A percentile compares a stretch with the other conserved stretches of the same genome.
phyloP scores from a whole-genome alignment of 2,329 filamentous ascomycete genomes.

The Colletotrichum chrysophilum region DNA sequence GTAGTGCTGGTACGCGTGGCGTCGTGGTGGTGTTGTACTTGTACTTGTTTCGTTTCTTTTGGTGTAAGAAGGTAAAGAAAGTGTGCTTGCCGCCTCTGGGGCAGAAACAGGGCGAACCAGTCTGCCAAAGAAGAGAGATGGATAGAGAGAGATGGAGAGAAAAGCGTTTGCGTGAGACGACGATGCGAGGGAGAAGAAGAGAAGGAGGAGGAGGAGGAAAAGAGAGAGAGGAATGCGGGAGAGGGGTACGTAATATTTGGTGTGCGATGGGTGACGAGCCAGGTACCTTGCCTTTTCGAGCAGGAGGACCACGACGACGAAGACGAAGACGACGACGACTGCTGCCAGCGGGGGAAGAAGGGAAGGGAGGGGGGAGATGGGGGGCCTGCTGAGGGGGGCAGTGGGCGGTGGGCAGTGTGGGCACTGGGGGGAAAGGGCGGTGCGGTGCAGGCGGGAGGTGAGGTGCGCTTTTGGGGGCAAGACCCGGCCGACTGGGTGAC shows the following conservation, averaged over 20 bases:
- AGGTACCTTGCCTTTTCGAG: neutral
- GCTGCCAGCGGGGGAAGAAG: neutral
- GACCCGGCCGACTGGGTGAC: neutral
- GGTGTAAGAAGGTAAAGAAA: neutral
- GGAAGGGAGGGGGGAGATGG: neutral
- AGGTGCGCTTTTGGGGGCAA: neutral
- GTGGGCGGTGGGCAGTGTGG: neutral
- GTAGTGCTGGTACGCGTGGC: neutral
- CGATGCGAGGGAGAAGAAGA: neutral
- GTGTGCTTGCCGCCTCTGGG: constrained; percentile 6
- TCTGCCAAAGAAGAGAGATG: constrained; percentile 5
- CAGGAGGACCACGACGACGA: neutral
- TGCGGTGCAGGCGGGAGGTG: neutral
- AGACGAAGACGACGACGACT: neutral
- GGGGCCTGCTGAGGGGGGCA: neutral
- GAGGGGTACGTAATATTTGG: constrained; percentile 4
- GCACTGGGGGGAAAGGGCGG: neutral
- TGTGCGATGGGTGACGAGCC: neutral
- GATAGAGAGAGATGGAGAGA: neutral
- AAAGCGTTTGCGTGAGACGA: neutral
- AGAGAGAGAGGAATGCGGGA: neutral
- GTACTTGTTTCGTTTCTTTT: neutral
- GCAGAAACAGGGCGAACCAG: constrained; percentile 5
- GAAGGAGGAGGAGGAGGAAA: neutral
- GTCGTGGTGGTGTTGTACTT: neutral